These are phyloP conservation scores for Mycena vulgaris DNA, from an alignment of 768 basidiomycete species.

Conservation along the genomic window DNA sequence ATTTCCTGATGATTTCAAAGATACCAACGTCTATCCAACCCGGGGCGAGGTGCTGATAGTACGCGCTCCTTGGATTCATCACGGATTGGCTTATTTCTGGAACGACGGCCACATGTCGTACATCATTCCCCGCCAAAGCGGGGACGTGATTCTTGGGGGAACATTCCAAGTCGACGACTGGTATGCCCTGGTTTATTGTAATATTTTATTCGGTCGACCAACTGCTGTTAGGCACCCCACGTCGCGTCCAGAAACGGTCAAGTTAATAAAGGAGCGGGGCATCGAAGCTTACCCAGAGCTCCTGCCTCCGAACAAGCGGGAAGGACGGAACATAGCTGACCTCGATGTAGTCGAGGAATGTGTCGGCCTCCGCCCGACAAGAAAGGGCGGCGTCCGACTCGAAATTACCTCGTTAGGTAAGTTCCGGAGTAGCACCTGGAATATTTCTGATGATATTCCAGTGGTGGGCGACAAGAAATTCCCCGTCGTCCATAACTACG, in stretches of 20 bases:
- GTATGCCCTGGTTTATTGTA: background rate
- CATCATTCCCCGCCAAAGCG: conserved; percentile 35
- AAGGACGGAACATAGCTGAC: conserved; percentile 16
- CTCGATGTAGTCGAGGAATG: conserved; percentile 37
- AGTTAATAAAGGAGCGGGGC: conserved; percentile 30
- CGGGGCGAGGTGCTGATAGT: conserved; percentile 76
- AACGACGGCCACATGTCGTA: conserved; percentile 27
- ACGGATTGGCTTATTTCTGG: conserved; percentile 11
- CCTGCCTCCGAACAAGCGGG: conserved; percentile 27
- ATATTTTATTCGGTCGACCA: background rate
- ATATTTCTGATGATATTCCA: background rate
- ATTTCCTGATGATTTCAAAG: conserved; percentile 18
- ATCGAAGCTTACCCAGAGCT: conserved; percentile 32
- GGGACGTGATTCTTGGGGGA: conserved; percentile 35
- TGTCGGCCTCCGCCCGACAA: conserved; percentile 31
- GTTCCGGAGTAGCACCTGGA: background rate
- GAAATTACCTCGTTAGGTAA: conserved; percentile 20
- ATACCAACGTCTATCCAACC: conserved; percentile 62
- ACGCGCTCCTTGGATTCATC: conserved; percentile 58
- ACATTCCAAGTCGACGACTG: conserved; percentile 34
- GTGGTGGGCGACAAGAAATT: background rate
- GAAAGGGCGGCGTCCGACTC: conserved; percentile 30
- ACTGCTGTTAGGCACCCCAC: conserved; percentile 8
- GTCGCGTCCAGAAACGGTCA: conserved; percentile 30
- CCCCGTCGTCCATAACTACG: conserved; percentile 33